Percentiles rank a stretch among this genome's conserved stretches.
Conservation (phyloP, 106 monocot genomes). For the Iris macrosiphon region DNA sequence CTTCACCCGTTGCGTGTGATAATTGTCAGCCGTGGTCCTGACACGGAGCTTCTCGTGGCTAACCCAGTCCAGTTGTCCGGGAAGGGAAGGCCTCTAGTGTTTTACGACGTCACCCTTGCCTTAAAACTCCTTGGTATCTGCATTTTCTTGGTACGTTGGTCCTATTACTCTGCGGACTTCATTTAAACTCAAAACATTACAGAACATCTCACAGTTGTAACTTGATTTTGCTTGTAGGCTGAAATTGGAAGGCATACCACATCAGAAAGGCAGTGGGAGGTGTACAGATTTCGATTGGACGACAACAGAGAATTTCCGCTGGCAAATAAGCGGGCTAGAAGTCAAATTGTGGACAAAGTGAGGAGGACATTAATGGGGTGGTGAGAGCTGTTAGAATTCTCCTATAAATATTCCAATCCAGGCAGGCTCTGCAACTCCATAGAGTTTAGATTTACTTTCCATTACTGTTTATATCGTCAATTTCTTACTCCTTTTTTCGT, state of each 20-base stretch:
- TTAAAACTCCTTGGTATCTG: conserved; percentile 75
- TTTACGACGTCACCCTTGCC: conserved; percentile 69
- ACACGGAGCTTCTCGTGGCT: conserved; percentile 83
- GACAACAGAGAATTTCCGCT: conserved; percentile 59
- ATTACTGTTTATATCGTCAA: too few relatives aligned
- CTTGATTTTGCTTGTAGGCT: conserved; percentile 39
- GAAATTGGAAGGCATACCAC: conserved; percentile 71
- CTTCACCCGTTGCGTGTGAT: conserved; percentile 72
- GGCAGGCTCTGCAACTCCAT: too few relatives aligned
- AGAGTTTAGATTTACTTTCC: too few relatives aligned
- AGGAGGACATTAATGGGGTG: conserved; percentile 80
- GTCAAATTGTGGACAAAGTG: conserved; percentile 67
- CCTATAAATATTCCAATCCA: too few relatives aligned
- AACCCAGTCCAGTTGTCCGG: conserved; percentile 86
- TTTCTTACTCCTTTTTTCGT: too few relatives aligned
- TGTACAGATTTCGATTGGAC: conserved; percentile 81
- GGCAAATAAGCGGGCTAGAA: conserved; percentile 24
- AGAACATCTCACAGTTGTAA: too few relatives aligned
- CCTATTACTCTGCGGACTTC: too few relatives aligned
- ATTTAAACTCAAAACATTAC: too few relatives aligned
- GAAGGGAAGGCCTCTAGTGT: conserved; percentile 82
- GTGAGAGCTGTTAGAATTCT: conserved; percentile 17
- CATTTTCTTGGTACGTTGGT: conserved; percentile 93
- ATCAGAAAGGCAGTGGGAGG: conserved; percentile 77
- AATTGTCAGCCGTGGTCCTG: conserved; percentile 66